These are phyloP conservation scores for Monilinia vaccinii-corymbosi DNA, from an alignment of 2,329 filamentous ascomycete genomes.

Conservation along the genomic window DNA sequence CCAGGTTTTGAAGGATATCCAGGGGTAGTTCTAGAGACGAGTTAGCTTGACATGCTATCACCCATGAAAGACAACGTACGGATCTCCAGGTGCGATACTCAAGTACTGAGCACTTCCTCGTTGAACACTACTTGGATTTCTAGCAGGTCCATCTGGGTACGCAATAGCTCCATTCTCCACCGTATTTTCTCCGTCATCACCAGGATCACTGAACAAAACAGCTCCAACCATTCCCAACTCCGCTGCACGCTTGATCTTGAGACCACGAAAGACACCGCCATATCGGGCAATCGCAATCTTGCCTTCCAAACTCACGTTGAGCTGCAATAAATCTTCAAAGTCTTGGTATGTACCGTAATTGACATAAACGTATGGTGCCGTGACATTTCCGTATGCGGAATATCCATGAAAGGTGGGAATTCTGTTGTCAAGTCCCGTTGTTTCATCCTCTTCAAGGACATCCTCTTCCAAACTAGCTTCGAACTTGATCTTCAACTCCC, in stretches of 20 bases:
- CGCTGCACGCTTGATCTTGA: constrained; percentile 89
- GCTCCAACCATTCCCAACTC: constrained; percentile 83
- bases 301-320: constrained; percentile 66
- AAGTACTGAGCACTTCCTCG: constrained; percentile 79
- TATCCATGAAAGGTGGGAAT: constrained; percentile 94
- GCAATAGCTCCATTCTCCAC: constrained; percentile 69
- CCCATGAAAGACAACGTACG: constrained; percentile 44
- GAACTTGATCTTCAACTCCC: constrained; percentile 59
- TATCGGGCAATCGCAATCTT: constrained; percentile 87
- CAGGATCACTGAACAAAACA: constrained; percentile 79
- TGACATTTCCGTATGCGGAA: constrained; percentile 86
- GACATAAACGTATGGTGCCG: constrained; percentile 75
- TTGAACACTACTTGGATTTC: constrained; percentile 83
- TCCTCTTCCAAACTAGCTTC: constrained; percentile 79
- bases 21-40: constrained; percentile 66
- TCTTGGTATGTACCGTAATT: constrained; percentile 86
- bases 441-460: constrained; percentile 72
- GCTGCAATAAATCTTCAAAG: constrained; percentile 69
- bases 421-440: constrained; percentile 59
- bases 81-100: constrained; percentile 61
- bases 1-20: constrained; percentile 90
- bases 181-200: constrained; percentile 75
- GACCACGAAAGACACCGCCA: constrained; percentile 74
- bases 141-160: constrained; percentile 80
- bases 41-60: constrained; percentile 34